These are phyloP conservation scores for Dictyostelium firmibasis DNA, from an alignment of 78 protist species.

Conservation along the genomic window DNA sequence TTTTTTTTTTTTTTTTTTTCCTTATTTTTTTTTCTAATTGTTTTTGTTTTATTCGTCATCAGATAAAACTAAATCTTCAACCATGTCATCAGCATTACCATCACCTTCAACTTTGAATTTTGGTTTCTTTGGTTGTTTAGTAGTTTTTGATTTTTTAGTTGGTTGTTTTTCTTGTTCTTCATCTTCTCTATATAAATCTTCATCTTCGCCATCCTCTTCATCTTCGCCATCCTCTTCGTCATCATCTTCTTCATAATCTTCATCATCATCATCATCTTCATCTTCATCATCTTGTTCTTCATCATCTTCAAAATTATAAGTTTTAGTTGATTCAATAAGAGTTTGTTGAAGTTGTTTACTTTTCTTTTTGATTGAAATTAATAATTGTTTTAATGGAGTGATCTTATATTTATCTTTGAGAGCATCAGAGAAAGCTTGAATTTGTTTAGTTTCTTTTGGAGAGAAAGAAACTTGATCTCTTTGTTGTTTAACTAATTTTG, in stretches of 20 bases:
- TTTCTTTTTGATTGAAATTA: background rate
- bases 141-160: background rate
- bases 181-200: constrained; percentile 22
- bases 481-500: background rate
- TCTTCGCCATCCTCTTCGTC: constrained; percentile 28
- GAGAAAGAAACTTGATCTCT: constrained; percentile 67
- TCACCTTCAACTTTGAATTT: background rate
- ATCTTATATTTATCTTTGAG: constrained; percentile 8
- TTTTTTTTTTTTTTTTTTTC: background rate
- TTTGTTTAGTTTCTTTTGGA: constrained; percentile 78
- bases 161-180: constrained; percentile 43
- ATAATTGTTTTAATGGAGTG: constrained; percentile 24
- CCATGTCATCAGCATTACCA: constrained; percentile 30
- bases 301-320: constrained; percentile 15
- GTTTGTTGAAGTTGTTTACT: constrained; percentile 1
- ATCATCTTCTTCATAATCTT: background rate
- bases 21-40: background rate
- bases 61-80: constrained; percentile 66
- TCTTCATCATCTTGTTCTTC: constrained; percentile 19
- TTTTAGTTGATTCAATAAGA: constrained; percentile 14
- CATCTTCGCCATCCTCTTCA: constrained; percentile 7
- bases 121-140: constrained; percentile 23
- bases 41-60: constrained; percentile 49
- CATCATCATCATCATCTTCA: constrained; percentile 42
- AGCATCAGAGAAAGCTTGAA: constrained; percentile 1